Evolutionary conservation across 352 stramenopile species (phyloP).

Genomic region (Phytophthora multivora): DNA sequence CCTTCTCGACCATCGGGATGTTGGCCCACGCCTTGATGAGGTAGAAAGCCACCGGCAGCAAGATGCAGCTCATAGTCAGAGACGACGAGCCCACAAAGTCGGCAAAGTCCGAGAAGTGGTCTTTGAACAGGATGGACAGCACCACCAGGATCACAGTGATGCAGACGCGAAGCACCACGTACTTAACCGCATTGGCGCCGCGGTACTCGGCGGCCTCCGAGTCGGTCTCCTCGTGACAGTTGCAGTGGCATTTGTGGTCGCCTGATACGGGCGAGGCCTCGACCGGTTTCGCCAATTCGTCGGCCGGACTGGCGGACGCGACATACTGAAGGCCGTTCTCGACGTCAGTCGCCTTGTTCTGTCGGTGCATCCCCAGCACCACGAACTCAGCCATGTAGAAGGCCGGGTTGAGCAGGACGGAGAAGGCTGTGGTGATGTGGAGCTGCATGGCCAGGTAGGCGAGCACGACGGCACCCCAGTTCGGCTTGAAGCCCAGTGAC

Average conservation of each 20-base stretch:
- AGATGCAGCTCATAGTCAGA: conserved; percentile 39
- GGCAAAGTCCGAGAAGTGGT: conserved; percentile 55
- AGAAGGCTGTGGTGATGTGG: conserved; percentile 43
- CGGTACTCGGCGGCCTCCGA: conserved; percentile 42
- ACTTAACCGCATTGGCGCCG: conserved; percentile 43
- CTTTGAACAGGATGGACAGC: conserved; percentile 45
- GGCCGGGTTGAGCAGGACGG: conserved; percentile 40
- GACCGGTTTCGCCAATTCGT: conserved; percentile 24
- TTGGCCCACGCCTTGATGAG: conserved; percentile 36
- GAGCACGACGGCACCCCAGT: conserved; percentile 34
- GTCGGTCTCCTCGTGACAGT: conserved; percentile 39
- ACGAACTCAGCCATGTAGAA: conserved; percentile 45
- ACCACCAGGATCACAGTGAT: conserved; percentile 50
- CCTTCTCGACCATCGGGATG: conserved; percentile 19
- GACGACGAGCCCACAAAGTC: conserved; percentile 54
- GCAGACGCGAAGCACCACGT: conserved; percentile 43
- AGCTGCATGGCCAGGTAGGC: conserved; percentile 34
- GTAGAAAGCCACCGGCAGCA: conserved; percentile 51
- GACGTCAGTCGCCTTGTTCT: conserved; percentile 17
- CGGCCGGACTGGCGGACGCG: conserved; percentile 21
- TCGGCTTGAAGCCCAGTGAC: conserved; percentile 40
- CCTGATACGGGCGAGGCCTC: conserved; percentile 14
- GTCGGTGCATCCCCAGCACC: conserved; percentile 48
- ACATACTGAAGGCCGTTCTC: conserved; percentile 34
- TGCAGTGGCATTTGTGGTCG: conserved; percentile 43